Percentiles rank a stretch among this genome's conserved stretches.
phyloP scores from a whole-genome alignment of 2,329 filamentous ascomycete species.

The Setomelanomma holmii region DNA sequence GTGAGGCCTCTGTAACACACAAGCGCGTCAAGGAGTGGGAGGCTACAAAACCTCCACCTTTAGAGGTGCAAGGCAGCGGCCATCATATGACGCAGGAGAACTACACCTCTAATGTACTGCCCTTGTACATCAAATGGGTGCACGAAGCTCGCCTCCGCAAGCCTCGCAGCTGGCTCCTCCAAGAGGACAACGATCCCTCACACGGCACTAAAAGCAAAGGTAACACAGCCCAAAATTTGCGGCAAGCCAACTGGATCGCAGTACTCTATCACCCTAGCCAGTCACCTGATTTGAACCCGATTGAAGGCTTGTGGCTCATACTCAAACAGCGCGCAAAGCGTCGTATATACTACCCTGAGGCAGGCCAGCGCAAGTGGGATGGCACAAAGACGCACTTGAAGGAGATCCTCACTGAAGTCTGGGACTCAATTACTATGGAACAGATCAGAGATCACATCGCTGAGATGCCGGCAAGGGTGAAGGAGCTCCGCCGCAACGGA shows the following conservation, averaged over 20 bases:
- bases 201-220: conserved; percentile 3
- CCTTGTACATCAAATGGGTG: background rate
- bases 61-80: background rate
- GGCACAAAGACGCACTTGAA: background rate
- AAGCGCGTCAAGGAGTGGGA: background rate
- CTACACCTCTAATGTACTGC: conserved; percentile 1
- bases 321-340: conserved; percentile 3
- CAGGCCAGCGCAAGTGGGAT: background rate
- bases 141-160: background rate
- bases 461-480: background rate
- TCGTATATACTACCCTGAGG: background rate
- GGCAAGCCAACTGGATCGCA: background rate
- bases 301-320: conserved; percentile 6
- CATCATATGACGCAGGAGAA: background rate
- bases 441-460: background rate
- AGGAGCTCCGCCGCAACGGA: background rate
- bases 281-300: conserved; percentile 9
- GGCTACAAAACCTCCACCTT: background rate
- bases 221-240: background rate
- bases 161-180: background rate
- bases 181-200: conserved; percentile 10
- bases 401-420: background rate
- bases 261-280: conserved; percentile 2
- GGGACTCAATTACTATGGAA: background rate
- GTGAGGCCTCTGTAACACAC: too few species aligned